Percentiles rank a stretch among this genome's conserved stretches.
Conservation (phyloP, 1,139 yeast species). For the Zygosaccharomyces pseudobailii region DNA sequence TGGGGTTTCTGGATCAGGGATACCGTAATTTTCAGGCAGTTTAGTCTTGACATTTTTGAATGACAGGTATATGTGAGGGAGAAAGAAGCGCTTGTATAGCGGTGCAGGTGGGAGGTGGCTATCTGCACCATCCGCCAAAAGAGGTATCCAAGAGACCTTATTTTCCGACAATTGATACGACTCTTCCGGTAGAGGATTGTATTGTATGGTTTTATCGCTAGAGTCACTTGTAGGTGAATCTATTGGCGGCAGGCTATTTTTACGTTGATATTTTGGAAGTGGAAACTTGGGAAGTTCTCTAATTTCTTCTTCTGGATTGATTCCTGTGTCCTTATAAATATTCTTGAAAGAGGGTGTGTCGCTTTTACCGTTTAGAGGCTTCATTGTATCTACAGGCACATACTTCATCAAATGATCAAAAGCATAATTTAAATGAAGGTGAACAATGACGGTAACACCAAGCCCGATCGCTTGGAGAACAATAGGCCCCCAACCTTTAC, state of each 20-base stretch:
- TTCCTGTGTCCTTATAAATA: constrained; percentile 13
- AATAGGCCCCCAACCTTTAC: constrained; percentile 94
- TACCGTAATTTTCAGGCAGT: constrained; percentile 50
- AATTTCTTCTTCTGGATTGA: constrained; percentile 13
- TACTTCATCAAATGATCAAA: constrained; percentile 56
- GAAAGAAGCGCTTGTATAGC: constrained; percentile 45
- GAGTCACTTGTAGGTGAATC: constrained; percentile 11
- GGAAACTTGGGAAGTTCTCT: constrained; percentile 30
- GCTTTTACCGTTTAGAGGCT: constrained; percentile 56
- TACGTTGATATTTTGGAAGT: constrained; percentile 26
- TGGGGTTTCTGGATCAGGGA: constrained; percentile 37
- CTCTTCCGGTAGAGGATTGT: constrained; percentile 4
- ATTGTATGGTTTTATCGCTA: constrained; percentile 24
- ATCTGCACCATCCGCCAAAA: constrained; percentile 50
- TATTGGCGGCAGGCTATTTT: background rate
- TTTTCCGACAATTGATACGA: constrained; percentile 16
- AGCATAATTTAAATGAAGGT: constrained; percentile 54
- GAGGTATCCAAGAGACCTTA: constrained; percentile 29
- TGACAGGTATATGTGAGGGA: constrained; percentile 63
- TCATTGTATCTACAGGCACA: constrained; percentile 66
- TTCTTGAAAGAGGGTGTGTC: constrained; percentile 50
- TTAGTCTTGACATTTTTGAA: constrained; percentile 50
- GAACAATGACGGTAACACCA: constrained; percentile 61
- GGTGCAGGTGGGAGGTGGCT: constrained; percentile 34
- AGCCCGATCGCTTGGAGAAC: constrained; percentile 66